Percentiles rank a stretch among this genome's conserved stretches.
These are phyloP conservation scores for Pilatotrama ljubarskyi DNA, from an alignment of 768 basidiomycete genomes.

Conservation along the genomic window DNA sequence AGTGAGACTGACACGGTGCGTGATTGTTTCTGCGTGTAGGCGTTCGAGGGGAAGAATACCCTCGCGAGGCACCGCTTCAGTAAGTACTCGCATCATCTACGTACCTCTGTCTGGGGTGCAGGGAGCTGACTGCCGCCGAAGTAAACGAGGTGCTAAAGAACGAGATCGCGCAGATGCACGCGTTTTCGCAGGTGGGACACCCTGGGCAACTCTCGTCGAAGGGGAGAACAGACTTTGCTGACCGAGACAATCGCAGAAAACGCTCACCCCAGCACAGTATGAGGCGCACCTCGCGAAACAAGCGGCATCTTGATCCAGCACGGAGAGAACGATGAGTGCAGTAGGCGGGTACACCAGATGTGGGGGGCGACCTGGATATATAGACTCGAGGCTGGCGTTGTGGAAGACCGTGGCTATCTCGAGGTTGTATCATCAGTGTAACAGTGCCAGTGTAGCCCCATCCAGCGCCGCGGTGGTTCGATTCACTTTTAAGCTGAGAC, in stretches of 20 bases:
- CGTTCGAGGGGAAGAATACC: constrained; percentile 79
- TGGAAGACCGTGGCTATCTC: too few relatives aligned
- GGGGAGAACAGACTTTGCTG: background rate
- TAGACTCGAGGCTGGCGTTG: too few relatives aligned
- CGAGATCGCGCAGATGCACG: constrained; percentile 80
- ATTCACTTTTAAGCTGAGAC: too few relatives aligned
- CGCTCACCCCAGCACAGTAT: constrained; percentile 70
- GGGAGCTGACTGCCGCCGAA: constrained; percentile 29
- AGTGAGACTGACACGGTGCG: background rate
- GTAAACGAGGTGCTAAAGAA: constrained; percentile 77
- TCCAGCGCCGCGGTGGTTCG: too few relatives aligned
- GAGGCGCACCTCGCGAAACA: constrained; percentile 45
- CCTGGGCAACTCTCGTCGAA: background rate
- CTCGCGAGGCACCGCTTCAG: constrained; percentile 73
- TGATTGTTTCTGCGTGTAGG: constrained; percentile 37
- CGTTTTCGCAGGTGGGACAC: constrained; percentile 76
- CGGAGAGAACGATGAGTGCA: too few relatives aligned
- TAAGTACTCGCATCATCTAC: constrained; percentile 34
- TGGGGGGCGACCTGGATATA: too few relatives aligned
- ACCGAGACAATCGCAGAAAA: constrained; percentile 50
- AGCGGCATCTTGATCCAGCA: background rate
- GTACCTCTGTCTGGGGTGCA: background rate
- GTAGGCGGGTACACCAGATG: too few relatives aligned
- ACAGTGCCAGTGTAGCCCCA: too few relatives aligned
- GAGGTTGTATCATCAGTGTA: background rate